Conservation (phyloP, 2,329 filamentous ascomycete species). For the Periconia sp. region DNA sequence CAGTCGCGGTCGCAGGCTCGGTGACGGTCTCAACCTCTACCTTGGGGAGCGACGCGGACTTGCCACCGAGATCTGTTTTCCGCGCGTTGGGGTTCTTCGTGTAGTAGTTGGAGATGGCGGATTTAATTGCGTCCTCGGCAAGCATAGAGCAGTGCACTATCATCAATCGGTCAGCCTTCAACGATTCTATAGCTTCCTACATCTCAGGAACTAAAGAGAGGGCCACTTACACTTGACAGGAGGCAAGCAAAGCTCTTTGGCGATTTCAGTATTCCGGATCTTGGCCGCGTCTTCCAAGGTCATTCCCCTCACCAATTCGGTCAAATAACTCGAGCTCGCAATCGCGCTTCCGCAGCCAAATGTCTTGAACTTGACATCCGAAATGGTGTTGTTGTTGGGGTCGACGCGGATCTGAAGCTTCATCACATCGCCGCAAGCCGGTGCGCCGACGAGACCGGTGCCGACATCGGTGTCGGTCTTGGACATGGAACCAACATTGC, state of each 20-base stretch:
- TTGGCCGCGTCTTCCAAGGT: slow-evolving; percentile 88
- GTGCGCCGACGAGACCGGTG: slow-evolving; percentile 88
- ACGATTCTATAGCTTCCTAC: not conserved
- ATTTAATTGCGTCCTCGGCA: slow-evolving; percentile 90
- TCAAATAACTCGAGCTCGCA: slow-evolving; percentile 91
- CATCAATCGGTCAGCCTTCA: slow-evolving; percentile 20
- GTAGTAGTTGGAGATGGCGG: slow-evolving; percentile 87
- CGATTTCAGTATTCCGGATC: slow-evolving; percentile 97
- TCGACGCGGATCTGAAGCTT: slow-evolving; percentile 93
- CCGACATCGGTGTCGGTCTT: slow-evolving; percentile 83
- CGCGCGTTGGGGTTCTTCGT: slow-evolving; percentile 81
- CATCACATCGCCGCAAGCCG: slow-evolving; percentile 90
- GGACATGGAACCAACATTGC: slow-evolving; percentile 76
- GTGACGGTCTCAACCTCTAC: slow-evolving; percentile 61
- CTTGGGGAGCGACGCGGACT: slow-evolving; percentile 67
- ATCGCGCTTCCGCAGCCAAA: slow-evolving; percentile 95
- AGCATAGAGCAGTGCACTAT: slow-evolving; percentile 89
- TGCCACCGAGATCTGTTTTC: slow-evolving; percentile 75
- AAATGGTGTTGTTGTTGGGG: slow-evolving; percentile 82
- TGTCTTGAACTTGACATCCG: slow-evolving; percentile 97
- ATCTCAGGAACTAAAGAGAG: not conserved
- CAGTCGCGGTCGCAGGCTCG: slow-evolving; percentile 30
- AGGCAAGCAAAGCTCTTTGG: slow-evolving; percentile 88
- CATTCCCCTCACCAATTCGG: slow-evolving; percentile 94
- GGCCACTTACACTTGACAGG: slow-evolving; percentile 76